Base-by-base conservation (phyloP, 2,329 filamentous ascomycete genomes). In the Aspergillus tubingensis region DNA sequence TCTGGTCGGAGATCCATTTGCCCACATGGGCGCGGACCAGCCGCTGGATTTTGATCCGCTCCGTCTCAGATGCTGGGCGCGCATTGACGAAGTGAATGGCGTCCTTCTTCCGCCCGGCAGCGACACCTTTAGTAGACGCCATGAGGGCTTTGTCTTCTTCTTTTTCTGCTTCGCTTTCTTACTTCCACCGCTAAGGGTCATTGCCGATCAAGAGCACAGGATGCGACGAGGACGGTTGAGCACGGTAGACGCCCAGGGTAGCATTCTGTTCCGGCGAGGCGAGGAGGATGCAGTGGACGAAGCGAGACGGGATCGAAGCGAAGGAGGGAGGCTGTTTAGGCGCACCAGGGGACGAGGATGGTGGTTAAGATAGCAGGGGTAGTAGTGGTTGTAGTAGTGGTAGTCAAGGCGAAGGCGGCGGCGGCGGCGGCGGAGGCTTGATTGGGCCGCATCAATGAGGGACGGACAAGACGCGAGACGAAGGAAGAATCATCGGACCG, bases 1-100 rank as follows among this genome's bases (percentile, higher is more conserved):
- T 73, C 55, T 75, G 72, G 19, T 72, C 70, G 54, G 72, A 75
- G 49, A 74, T 74, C 72, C 71, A 74, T 63, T 68, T 66, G n/a
- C 72, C 72, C 11, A 75, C 72, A 57, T 75, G 72, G 7, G 72
- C 72, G 49, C 72, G 69, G n/a, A 75, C 72, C 48, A 70, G 41
- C 13, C 68, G 69, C 50, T 73, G 70, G 3, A 71, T 70, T 43
- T 62, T 66, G 17, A 68, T 23, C 43, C 67, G 67, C 49, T 75
- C 72, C 0, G 55, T 62, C 21, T 75, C 72, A 2, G 71, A 69
- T 15, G 71, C 43, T 4, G 72, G 72, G 47, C 72, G 64, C 44
- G 72, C 72, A 58, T 75, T 75, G 61, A 75, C 68, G 25, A 75
- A 75, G 57, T 73, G 70, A 41, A 75, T 73, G 41, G 63, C 60